Percentiles rank a stretch among this genome's conserved stretches.
Conservation (phyloP, 164 flowering plant species). For the Vitis rotundifolia region DNA sequence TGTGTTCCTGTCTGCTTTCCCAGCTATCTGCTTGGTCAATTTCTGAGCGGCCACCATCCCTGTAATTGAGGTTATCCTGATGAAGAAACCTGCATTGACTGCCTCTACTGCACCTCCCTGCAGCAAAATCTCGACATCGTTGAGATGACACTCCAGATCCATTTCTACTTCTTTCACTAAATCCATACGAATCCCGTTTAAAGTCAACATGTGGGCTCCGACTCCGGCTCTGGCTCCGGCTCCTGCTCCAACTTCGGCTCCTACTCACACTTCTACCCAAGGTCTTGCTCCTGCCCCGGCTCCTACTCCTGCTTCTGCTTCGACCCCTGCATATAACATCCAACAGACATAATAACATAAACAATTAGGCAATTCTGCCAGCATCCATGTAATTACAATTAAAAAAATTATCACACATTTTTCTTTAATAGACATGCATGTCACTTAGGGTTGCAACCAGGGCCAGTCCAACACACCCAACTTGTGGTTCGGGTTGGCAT, state of each 20-base stretch:
- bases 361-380: background rate
- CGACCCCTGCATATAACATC: conserved; percentile 31
- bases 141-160: conserved; percentile 26
- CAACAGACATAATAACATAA: background rate
- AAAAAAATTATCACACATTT: no score
- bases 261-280: conserved; percentile 26
- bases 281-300: background rate
- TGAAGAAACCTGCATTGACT: conserved; percentile 41
- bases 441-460: no score
- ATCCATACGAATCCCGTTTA: conserved; percentile 27
- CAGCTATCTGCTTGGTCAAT: conserved; percentile 15
- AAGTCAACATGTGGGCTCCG: conserved; percentile 9
- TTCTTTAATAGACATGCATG: no score
- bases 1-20: conserved; percentile 30
- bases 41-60: conserved; percentile 24
- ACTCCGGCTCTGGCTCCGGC: conserved; percentile 11
- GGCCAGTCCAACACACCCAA: no score
- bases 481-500: no score
- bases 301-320: conserved; percentile 20
- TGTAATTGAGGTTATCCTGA: conserved; percentile 24
- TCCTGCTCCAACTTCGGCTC: background rate
- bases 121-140: conserved; percentile 31
- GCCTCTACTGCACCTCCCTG: conserved; percentile 44
- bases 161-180: conserved; percentile 32
- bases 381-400: background rate